Percentiles rank a stretch among this genome's conserved stretches.
phyloP scores from a whole-genome alignment of 306 rosid genomes.

The Vicia faba region DNA sequence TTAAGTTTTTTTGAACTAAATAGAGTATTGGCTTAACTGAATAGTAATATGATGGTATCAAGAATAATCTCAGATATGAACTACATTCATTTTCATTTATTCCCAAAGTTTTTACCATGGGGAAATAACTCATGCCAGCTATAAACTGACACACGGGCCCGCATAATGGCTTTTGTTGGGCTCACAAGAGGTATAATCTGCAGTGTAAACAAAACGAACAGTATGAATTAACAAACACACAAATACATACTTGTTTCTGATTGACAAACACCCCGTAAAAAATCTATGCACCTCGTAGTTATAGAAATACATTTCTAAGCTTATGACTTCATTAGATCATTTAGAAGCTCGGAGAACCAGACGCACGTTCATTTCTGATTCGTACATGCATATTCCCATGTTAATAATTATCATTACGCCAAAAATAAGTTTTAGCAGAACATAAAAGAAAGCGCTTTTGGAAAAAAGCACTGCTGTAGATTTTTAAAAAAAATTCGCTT shows the following conservation, averaged over 20 bases:
- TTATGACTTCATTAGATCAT: conserved; percentile 25
- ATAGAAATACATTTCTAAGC: background rate
- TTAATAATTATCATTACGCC: too few relatives aligned
- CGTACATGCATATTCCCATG: conserved; percentile 1
- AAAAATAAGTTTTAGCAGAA: too few relatives aligned
- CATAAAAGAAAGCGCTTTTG: too few relatives aligned
- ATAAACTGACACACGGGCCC: conserved; percentile 45
- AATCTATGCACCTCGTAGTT: conserved; percentile 22
- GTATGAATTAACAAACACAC: conserved; percentile 24
- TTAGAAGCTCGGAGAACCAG: conserved; percentile 16
- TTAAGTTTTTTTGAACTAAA: too few relatives aligned
- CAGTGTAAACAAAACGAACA: conserved; percentile 34
- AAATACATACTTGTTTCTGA: background rate
- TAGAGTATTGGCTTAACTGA: too few relatives aligned
- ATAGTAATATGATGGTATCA: conserved; percentile 42
- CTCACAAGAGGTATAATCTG: conserved; percentile 92
- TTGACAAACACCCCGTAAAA: background rate
- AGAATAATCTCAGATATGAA: conserved; percentile 28
- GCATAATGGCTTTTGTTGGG: conserved; percentile 87
- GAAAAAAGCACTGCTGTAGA: too few relatives aligned
- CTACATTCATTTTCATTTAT: conserved; percentile 28
- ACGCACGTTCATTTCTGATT: conserved; percentile 14
- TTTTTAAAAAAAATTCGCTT: too few relatives aligned
- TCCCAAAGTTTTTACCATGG: conserved; percentile 55
- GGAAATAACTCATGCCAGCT: conserved; percentile 97